phyloP scores from a whole-genome alignment of 73 alveolate species.

The Halteria grandinella region DNA sequence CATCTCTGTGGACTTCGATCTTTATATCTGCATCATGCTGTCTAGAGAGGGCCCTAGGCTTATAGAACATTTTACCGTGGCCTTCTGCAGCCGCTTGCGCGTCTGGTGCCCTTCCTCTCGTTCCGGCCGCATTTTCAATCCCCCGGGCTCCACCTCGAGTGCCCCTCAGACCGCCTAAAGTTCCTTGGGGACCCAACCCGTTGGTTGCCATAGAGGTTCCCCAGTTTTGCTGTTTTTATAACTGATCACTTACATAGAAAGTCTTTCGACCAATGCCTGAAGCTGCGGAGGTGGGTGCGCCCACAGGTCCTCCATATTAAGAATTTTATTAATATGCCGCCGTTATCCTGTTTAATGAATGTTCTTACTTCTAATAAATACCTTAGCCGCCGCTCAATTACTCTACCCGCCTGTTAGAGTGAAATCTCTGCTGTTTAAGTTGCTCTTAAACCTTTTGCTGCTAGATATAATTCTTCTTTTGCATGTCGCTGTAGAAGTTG shows the following conservation, averaged over 20 bases:
- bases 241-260: constrained; percentile 35
- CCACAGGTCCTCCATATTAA: too few species aligned
- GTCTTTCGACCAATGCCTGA: constrained; percentile 19
- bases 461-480: too few species aligned
- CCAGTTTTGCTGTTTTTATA: neutral
- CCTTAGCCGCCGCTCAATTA: too few species aligned
- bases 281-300: constrained; percentile 20
- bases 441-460: too few species aligned
- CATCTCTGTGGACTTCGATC: constrained; percentile 48
- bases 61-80: neutral
- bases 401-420: constrained; percentile 21
- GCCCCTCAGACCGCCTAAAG: too few species aligned
- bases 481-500: too few species aligned
- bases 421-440: constrained; percentile 1
- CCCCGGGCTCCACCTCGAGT: too few species aligned
- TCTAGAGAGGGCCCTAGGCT: constrained; percentile 38
- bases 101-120: neutral
- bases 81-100: neutral
- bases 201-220: too few species aligned
- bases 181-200: too few species aligned
- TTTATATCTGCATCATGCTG: constrained; percentile 38
- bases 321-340: neutral
- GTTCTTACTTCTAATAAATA: too few species aligned
- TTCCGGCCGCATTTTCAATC: neutral
- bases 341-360: too few species aligned